Base-by-base conservation (phyloP, 2,329 filamentous ascomycete genomes). In the Pseudocercospora eumusae region DNA sequence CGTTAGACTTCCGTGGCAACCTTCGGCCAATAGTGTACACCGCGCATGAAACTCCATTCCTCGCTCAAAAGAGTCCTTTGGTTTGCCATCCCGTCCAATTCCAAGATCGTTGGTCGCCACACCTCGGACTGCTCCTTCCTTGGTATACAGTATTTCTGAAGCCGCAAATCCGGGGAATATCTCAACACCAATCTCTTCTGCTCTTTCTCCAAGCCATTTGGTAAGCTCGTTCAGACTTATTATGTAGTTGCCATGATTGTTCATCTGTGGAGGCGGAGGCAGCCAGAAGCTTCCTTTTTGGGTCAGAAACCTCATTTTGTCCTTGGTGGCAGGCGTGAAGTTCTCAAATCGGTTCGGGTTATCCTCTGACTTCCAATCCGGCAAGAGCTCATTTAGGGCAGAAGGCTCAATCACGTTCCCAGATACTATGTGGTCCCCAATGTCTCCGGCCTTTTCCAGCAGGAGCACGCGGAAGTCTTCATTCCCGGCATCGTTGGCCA, bases 21-120 rank as follows among this genome's bases (percentile, higher is more conserved):
- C 95, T 80, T 99, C 95, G 11, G 85, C 95, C 62, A 99, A 92
- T 59, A 99, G 83, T 40, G 95, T 99, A 55, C 95, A 88, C 61
- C 90, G 84, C 6, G 95, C 93, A 73, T 96, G 92, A 75, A 99
- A 99, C 79, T 96, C 95, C 95, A 99, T 99, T 63, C 95, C 95
- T 64, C 95, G 86, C 82, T 98, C 93, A 73, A 97, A 99, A 6
- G 84, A 88, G 60, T 95, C 90, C 80, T 96, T 97, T 36, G 93
- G 86, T 75, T 89, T 89, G 42, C 93, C 93, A 70, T 90, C 85
- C 59, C 92, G 85, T 9, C 84, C 88, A 63, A 99, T 85, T 42
- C 95, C 95, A 21, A 97, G 81, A 73, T 99, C 95, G 73, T 98
- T 98, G 52, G 95, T 99, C 18, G 95, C 95, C 44, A 99, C 93